Percentiles rank a stretch among this genome's conserved stretches.
phyloP scores from a whole-genome alignment of 352 stramenopile species.

The Hyaloperonospora arabidopsidis region DNA sequence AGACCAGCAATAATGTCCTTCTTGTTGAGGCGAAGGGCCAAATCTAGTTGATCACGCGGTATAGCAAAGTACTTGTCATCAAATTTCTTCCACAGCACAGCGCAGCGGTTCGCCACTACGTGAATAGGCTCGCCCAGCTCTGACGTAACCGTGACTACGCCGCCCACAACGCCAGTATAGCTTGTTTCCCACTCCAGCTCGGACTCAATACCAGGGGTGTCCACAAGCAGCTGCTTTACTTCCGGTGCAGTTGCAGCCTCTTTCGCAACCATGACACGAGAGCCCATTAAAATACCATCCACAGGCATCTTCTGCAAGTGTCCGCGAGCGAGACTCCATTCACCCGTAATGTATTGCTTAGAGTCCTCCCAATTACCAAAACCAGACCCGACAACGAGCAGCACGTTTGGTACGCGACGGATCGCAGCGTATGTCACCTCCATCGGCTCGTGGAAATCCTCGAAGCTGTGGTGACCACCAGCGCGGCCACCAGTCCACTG shows the following conservation, averaged over 20 bases:
- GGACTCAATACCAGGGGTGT: slow-evolving; percentile 59
- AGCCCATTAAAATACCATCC: slow-evolving; percentile 77
- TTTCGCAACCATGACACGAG: slow-evolving; percentile 81
- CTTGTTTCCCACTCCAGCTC: slow-evolving; percentile 74
- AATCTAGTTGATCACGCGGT: slow-evolving; percentile 57
- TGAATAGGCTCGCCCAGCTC: slow-evolving; percentile 84
- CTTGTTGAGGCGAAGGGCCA: slow-evolving; percentile 64
- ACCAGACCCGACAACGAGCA: slow-evolving; percentile 82
- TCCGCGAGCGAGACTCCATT: slow-evolving; percentile 63
- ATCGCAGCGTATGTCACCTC: slow-evolving; percentile 70
- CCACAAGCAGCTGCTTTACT: slow-evolving; percentile 81
- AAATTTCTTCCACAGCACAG: slow-evolving; percentile 73
- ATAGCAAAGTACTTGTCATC: slow-evolving; percentile 83
- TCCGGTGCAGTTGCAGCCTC: slow-evolving; percentile 77
- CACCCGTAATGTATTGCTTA: slow-evolving; percentile 70
- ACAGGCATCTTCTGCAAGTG: slow-evolving; percentile 60
- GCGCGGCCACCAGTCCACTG: slow-evolving; percentile 84
- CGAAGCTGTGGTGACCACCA: slow-evolving; percentile 83
- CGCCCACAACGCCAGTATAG: slow-evolving; percentile 60
- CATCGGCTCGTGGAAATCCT: slow-evolving; percentile 82
- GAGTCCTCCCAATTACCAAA: slow-evolving; percentile 83
- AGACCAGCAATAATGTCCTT: slow-evolving; percentile 66
- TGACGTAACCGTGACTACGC: slow-evolving; percentile 75
- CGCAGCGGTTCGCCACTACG: slow-evolving; percentile 75
- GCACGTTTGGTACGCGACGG: slow-evolving; percentile 62